Conservation (phyloP, 352 stramenopile species). For the Phytophthora podocarpi region DNA sequence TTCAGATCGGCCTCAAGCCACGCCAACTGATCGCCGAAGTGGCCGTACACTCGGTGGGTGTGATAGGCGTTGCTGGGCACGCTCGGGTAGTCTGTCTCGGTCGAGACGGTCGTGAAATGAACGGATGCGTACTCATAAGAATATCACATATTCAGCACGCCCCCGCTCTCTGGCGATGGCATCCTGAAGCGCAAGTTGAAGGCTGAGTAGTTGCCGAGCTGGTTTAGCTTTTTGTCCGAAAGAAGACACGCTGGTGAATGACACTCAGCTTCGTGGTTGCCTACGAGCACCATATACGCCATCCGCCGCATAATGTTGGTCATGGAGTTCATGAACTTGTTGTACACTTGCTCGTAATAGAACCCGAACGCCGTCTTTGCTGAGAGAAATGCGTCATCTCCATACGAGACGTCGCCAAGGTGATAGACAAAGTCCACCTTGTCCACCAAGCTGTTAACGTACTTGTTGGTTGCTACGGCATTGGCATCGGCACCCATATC, state of each 20-base stretch:
- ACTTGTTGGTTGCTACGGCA: slow-evolving; percentile 32
- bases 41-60: slow-evolving; percentile 32
- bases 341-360: slow-evolving; percentile 58
- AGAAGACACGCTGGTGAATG: slow-evolving; percentile 41
- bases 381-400: slow-evolving; percentile 44
- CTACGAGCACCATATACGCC: slow-evolving; percentile 75
- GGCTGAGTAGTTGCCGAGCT: slow-evolving; percentile 62
- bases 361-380: slow-evolving; percentile 32
- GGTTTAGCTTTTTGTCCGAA: slow-evolving; percentile 27
- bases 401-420: slow-evolving; percentile 52
- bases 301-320: slow-evolving; percentile 43
- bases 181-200: slow-evolving; percentile 54
- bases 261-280: slow-evolving; percentile 53
- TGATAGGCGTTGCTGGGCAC: slow-evolving; percentile 45
- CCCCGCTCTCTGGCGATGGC: slow-evolving; percentile 44
- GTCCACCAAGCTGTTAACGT: slow-evolving; percentile 27
- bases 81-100: slow-evolving; percentile 62
- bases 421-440: slow-evolving; percentile 51
- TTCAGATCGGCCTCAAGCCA: slow-evolving; percentile 66
- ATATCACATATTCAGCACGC: slow-evolving; percentile 51
- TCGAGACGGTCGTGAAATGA: slow-evolving; percentile 81
- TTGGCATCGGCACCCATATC: slow-evolving; percentile 47
- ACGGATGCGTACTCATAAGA: slow-evolving; percentile 52
- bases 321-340: slow-evolving; percentile 73
- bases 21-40: slow-evolving; percentile 50